phyloP scores from a whole-genome alignment of 768 basidiomycete genomes.

The Ephemerocybe angulata region DNA sequence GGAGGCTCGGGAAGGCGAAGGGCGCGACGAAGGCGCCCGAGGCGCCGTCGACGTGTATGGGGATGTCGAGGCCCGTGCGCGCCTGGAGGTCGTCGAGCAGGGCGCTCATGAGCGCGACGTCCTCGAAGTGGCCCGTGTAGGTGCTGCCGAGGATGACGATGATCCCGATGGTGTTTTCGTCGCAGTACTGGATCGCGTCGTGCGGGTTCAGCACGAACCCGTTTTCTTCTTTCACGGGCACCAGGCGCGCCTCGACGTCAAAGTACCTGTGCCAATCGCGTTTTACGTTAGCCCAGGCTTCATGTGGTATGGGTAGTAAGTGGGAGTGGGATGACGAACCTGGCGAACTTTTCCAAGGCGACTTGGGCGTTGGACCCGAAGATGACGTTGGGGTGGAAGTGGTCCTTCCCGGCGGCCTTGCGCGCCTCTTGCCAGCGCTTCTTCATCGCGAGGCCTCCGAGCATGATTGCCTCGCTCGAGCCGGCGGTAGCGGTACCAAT shows the following conservation, averaged over 20 bases:
- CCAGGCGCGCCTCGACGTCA: slow-evolving; percentile 57
- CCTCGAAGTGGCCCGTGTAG: slow-evolving; percentile 65
- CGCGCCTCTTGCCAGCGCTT: slow-evolving; percentile 62
- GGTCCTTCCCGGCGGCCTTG: slow-evolving; percentile 55
- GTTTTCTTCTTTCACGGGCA: slow-evolving; percentile 41
- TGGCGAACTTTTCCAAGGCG: slow-evolving; percentile 62
- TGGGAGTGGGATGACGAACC: slow-evolving; percentile 30
- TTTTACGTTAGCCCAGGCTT: too few relatives aligned
- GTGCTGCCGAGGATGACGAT: slow-evolving; percentile 52
- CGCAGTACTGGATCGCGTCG: slow-evolving; percentile 54
- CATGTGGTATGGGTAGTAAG: too few relatives aligned
- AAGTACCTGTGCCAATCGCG: slow-evolving; percentile 50
- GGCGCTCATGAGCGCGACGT: slow-evolving; percentile 52
- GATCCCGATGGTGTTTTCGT: slow-evolving; percentile 70
- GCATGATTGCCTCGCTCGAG: slow-evolving; percentile 65
- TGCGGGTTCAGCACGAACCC: slow-evolving; percentile 54
- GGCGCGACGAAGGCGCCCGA: slow-evolving; percentile 63
- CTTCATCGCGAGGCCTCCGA: slow-evolving; percentile 68
- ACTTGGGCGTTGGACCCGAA: slow-evolving; percentile 63
- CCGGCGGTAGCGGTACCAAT: slow-evolving; percentile 66
- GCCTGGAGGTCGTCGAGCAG: slow-evolving; percentile 51
- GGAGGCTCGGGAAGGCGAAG: slow-evolving; percentile 52
- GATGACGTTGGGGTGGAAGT: slow-evolving; percentile 53
- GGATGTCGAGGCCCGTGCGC: slow-evolving; percentile 54
- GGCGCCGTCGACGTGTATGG: slow-evolving; percentile 68